phyloP scores from a whole-genome alignment of 345 rosid species.

The Ailanthus altissimus region DNA sequence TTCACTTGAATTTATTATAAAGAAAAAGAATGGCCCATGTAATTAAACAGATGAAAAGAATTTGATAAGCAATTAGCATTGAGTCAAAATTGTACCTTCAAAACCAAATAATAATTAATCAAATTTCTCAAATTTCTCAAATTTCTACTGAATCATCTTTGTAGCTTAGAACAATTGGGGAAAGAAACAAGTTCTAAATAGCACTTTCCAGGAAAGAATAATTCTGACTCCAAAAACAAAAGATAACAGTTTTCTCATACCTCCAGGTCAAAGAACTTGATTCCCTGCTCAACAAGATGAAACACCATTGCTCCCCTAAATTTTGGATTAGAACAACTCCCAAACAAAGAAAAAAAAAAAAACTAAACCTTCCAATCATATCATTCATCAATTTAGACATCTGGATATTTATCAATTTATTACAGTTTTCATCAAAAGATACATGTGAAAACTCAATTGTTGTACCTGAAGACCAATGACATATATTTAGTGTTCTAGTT shows the following conservation, averaged over 20 bases:
- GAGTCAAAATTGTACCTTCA: constrained; percentile 47
- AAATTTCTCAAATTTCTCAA: constrained; percentile 92
- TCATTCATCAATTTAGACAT: too few relatives aligned
- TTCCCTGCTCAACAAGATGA: constrained; percentile 61
- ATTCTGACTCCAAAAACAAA: constrained; percentile 20
- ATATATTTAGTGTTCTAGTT: too few relatives aligned
- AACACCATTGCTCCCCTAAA: too few relatives aligned
- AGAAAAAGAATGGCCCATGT: neutral
- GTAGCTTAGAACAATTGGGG: neutral
- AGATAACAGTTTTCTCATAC: constrained; percentile 39
- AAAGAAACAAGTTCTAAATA: constrained; percentile 11
- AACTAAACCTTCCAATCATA: too few relatives aligned
- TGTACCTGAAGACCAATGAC: too few relatives aligned
- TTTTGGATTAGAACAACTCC: too few relatives aligned
- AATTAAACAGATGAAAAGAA: constrained; percentile 17
- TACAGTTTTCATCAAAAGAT: too few relatives aligned
- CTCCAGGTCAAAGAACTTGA: constrained; percentile 98
- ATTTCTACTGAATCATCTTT: constrained; percentile 94
- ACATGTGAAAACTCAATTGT: too few relatives aligned
- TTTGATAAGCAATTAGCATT: constrained; percentile 10
- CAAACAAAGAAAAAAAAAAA: too few relatives aligned
- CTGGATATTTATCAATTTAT: too few relatives aligned
- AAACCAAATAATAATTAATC: too few relatives aligned
- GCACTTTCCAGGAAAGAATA: constrained; percentile 11
- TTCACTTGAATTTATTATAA: constrained; percentile 8